A percentile compares a stretch with the other conserved stretches of the same genome.
phyloP scores from a whole-genome alignment of 768 basidiomycete genomes.

The Clitopilus passeckerianus region DNA sequence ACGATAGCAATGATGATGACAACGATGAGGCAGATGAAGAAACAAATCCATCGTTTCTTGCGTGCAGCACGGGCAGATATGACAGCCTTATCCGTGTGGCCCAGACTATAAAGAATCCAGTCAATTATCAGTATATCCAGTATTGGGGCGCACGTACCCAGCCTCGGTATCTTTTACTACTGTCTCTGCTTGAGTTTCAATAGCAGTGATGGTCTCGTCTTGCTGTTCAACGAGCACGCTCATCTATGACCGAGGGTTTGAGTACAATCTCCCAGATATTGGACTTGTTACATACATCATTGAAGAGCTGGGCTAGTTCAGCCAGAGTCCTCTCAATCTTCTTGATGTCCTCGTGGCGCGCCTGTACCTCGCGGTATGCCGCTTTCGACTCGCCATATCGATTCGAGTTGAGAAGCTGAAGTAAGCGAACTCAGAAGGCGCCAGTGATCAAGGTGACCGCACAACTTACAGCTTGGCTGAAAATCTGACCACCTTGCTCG shows the following conservation, averaged over 20 bases:
- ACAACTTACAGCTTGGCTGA: conserved; percentile 75
- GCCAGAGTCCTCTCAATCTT: conserved; percentile 91
- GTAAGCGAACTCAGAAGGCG: background rate
- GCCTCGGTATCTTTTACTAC: conserved; percentile 83
- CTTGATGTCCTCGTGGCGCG: conserved; percentile 92
- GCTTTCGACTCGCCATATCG: conserved; percentile 87
- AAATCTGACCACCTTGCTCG: conserved; percentile 78
- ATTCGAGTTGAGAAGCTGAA: conserved; percentile 83
- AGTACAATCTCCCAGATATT: background rate
- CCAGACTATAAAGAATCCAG: conserved; percentile 41
- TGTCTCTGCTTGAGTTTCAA: conserved; percentile 69
- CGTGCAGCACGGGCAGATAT: conserved; percentile 82
- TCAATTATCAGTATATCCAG: background rate
- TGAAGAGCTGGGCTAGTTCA: conserved; percentile 93
- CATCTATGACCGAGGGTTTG: conserved; percentile 53
- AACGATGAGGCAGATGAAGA: conserved; percentile 64
- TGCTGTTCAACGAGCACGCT: conserved; percentile 93
- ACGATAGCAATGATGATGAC: conserved; percentile 65
- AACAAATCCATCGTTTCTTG: conserved; percentile 97
- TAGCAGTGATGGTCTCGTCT: conserved; percentile 78
- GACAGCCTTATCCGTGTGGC: conserved; percentile 85
- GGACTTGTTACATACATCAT: conserved; percentile 60
- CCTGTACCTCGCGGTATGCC: conserved; percentile 96
- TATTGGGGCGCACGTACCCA: conserved; percentile 48
- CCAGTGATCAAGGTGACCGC: background rate